Percentiles rank a stretch among this genome's conserved stretches.
These are phyloP conservation scores for Pluteus cervinus DNA, from an alignment of 768 basidiomycete genomes.

Conservation along the genomic window DNA sequence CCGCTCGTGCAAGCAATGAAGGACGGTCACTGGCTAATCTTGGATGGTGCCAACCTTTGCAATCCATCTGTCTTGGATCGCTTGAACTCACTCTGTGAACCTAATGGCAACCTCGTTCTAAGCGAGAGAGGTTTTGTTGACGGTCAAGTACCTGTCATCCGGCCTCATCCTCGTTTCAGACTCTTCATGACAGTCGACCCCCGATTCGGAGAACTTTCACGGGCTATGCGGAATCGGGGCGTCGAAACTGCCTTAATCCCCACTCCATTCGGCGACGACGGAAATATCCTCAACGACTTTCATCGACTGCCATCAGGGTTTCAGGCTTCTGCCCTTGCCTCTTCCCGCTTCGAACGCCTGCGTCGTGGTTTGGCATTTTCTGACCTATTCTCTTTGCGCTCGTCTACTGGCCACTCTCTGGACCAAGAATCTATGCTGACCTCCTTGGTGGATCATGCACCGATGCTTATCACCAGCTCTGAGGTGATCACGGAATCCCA, in stretches of 20 bases:
- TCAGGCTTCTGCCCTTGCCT: no score
- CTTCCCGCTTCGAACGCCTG: no score
- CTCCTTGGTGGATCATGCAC: slow-evolving; percentile 32
- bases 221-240: slow-evolving; percentile 98
- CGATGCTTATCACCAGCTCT: slow-evolving; percentile 21
- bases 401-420: slow-evolving; percentile 34
- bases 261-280: slow-evolving; percentile 38
- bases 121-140: slow-evolving; percentile 85
- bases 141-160: slow-evolving; percentile 66
- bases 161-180: slow-evolving; percentile 84
- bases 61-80: slow-evolving; percentile 94
- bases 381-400: slow-evolving; percentile 5
- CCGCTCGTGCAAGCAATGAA: slow-evolving; percentile 84
- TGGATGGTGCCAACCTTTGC: slow-evolving; percentile 93
- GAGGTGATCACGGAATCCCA: slow-evolving; percentile 15
- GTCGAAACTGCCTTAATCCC: slow-evolving; percentile 66
- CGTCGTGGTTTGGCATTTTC: no score
- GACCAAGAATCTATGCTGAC: slow-evolving; percentile 46
- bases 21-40: slow-evolving; percentile 80
- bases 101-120: slow-evolving; percentile 72
- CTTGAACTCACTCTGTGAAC: slow-evolving; percentile 93
- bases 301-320: slow-evolving; percentile 54
- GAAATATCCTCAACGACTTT: slow-evolving; percentile 36
- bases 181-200: slow-evolving; percentile 94
- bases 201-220: slow-evolving; percentile 85